Percentiles rank a stretch among this genome's conserved stretches.
phyloP scores from a whole-genome alignment of 148 eudicot genomes.

The Amaranthus palmeri region DNA sequence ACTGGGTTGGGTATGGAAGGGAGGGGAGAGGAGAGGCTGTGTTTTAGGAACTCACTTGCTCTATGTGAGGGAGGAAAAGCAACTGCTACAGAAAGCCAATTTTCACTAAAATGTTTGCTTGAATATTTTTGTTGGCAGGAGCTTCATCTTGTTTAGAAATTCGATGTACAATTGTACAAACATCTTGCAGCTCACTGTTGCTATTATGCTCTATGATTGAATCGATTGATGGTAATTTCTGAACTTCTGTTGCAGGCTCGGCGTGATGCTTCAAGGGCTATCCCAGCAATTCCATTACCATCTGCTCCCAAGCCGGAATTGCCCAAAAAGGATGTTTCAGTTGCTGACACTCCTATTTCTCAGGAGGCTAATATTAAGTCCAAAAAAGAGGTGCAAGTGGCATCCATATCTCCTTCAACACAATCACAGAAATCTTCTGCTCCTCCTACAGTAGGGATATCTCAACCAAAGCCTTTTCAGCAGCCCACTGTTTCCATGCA shows the following conservation, averaged over 20 bases:
- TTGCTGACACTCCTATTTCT: slow-evolving; percentile 28
- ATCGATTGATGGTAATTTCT: neutral
- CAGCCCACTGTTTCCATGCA: slow-evolving; percentile 47
- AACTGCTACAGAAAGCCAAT: neutral
- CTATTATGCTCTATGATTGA: neutral
- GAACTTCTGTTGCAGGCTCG: slow-evolving; percentile 43
- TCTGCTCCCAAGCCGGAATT: slow-evolving; percentile 48
- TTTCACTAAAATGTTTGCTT: neutral
- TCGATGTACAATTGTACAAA: neutral
- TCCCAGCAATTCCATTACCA: slow-evolving; percentile 43
- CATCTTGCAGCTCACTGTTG: neutral
- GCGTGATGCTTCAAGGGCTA: slow-evolving; percentile 33
- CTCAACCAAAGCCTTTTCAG: slow-evolving; percentile 41
- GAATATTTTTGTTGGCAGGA: neutral
- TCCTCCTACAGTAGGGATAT: slow-evolving; percentile 39
- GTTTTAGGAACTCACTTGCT: neutral
- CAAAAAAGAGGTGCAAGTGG: slow-evolving; percentile 43
- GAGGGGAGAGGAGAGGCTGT: neutral
- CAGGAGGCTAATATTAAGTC: slow-evolving; percentile 33
- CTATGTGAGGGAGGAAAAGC: neutral
- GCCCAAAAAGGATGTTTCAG: slow-evolving; percentile 44
- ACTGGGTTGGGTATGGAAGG: neutral
- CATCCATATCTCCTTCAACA: slow-evolving; percentile 32
- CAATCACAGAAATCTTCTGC: slow-evolving; percentile 54
- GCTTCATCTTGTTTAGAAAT: slow-evolving; percentile 1